Evolutionary conservation across 2,329 filamentous ascomycete species (phyloP).

Genomic region (Pezicula neosporulosa): DNA sequence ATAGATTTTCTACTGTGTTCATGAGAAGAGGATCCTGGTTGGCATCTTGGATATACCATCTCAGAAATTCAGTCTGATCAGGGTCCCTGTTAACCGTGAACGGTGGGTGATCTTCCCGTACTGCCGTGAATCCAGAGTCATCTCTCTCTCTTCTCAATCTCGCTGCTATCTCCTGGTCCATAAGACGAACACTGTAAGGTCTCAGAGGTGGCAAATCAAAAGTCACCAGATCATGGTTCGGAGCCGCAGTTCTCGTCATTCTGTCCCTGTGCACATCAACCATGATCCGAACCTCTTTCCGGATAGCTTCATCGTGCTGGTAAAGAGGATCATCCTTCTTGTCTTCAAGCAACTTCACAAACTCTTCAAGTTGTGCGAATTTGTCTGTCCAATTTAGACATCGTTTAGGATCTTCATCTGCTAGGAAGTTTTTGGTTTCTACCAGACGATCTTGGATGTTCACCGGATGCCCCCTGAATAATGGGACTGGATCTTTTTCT

Average conservation of each 20-base stretch:
- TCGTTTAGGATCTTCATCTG: constrained; percentile 43
- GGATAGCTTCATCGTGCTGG: constrained; percentile 3
- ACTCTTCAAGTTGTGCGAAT: constrained; percentile 25
- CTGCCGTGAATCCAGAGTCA: constrained; percentile 5
- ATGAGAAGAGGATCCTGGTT: constrained; percentile 7
- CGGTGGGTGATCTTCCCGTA: constrained; percentile 18
- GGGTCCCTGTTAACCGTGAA: constrained; percentile 16
- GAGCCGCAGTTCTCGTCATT: constrained; percentile 2
- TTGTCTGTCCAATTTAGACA: constrained; percentile 36
- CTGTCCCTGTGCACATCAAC: constrained; percentile 18
- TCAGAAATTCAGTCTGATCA: constrained; percentile 17
- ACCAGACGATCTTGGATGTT: constrained; percentile 32
- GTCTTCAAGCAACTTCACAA: constrained; percentile 5
- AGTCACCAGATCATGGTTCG: not conserved
- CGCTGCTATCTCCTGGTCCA: constrained; percentile 6
- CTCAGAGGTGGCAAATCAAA: not conserved
- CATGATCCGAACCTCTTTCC: constrained; percentile 18
- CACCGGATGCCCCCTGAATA: constrained; percentile 17
- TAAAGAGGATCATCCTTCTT: constrained; percentile 12
- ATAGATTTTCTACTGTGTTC: constrained; percentile 15
- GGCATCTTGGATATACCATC: constrained; percentile 12
- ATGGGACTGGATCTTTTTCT: not conserved
- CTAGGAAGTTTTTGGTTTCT: constrained; percentile 41
- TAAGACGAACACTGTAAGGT: constrained; percentile 16
- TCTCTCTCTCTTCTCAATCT: constrained; percentile 8